These are phyloP conservation scores for Bocquillonia castaneifolia DNA, from an alignment of 441 rosid genomes.

Conservation along the genomic window DNA sequence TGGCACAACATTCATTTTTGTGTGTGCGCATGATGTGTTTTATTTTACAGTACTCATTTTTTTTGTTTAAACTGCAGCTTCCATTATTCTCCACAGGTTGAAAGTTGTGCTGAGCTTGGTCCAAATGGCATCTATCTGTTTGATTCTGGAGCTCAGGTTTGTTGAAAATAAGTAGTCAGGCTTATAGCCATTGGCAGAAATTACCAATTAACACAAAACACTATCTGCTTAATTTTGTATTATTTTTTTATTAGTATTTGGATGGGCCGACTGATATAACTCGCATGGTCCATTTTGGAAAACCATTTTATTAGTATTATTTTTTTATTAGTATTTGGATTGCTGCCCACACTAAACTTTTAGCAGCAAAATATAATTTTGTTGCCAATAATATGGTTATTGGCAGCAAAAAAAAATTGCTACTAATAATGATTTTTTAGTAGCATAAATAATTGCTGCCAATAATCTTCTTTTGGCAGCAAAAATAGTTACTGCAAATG, in stretches of 20 bases:
- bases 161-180: constrained; percentile 16
- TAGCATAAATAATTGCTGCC: no score
- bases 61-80: constrained; percentile 49
- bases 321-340: no score
- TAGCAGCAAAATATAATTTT: no score
- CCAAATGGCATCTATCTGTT: constrained; percentile 74
- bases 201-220: not conserved
- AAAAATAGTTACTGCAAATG: no score
- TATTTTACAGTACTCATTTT: not conserved
- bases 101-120: constrained; percentile 83
- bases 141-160: constrained; percentile 99
- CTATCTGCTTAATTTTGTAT: constrained; percentile 22
- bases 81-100: constrained; percentile 69
- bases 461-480: no score
- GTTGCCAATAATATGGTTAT: no score
- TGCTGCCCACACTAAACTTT: no score
- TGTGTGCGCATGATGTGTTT: not conserved
- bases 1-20: not conserved
- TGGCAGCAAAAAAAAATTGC: no score
- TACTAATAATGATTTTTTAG: no score
- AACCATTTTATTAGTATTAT: no score
- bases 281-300: constrained; percentile 94
- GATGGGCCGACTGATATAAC: constrained; percentile 99
- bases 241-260: constrained; percentile 57
- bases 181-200: not conserved